Percentiles rank a stretch among this genome's conserved stretches.
These are phyloP conservation scores for Magnusiomyces suaveolens DNA, from an alignment of 1,139 yeast genomes.

Conservation along the genomic window DNA sequence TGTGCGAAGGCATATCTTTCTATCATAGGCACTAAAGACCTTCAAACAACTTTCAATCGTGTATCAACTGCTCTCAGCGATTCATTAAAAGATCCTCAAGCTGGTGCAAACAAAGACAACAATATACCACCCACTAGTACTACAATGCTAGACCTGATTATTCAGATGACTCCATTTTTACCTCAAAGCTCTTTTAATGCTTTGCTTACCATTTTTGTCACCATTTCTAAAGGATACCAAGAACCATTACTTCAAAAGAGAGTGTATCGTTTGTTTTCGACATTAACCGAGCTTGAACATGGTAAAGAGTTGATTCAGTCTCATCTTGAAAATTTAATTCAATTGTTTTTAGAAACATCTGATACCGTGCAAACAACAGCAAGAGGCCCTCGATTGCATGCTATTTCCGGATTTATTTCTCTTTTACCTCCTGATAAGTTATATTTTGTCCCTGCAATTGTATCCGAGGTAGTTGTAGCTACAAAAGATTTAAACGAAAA, in stretches of 20 bases:
- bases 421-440: constrained; percentile 54
- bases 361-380: constrained; percentile 62
- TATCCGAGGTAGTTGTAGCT: constrained; percentile 81
- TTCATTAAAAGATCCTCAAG: constrained; percentile 49
- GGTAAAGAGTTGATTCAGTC: constrained; percentile 44
- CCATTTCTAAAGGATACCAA: constrained; percentile 51
- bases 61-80: constrained; percentile 70
- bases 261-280: constrained; percentile 71
- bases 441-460: constrained; percentile 67
- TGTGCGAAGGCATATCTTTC: constrained; percentile 73
- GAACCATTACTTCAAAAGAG: constrained; percentile 72
- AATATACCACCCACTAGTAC: constrained; percentile 47
- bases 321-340: constrained; percentile 51
- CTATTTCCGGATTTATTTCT: constrained; percentile 52
- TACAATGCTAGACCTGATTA: constrained; percentile 86
- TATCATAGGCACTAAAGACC: constrained; percentile 57
- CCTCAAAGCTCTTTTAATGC: constrained; percentile 64
- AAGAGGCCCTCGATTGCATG: constrained; percentile 67
- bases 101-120: constrained; percentile 24
- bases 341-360: constrained; percentile 48
- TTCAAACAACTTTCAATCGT: constrained; percentile 70
- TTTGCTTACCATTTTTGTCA: constrained; percentile 64
- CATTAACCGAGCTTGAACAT: constrained; percentile 56
- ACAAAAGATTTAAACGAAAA: constrained; percentile 93
- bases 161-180: constrained; percentile 75